A percentile compares a stretch with the other conserved stretches of the same genome.
These are phyloP conservation scores for Bipolaris cookei DNA, from an alignment of 2,329 filamentous ascomycete species.

Conservation along the genomic window DNA sequence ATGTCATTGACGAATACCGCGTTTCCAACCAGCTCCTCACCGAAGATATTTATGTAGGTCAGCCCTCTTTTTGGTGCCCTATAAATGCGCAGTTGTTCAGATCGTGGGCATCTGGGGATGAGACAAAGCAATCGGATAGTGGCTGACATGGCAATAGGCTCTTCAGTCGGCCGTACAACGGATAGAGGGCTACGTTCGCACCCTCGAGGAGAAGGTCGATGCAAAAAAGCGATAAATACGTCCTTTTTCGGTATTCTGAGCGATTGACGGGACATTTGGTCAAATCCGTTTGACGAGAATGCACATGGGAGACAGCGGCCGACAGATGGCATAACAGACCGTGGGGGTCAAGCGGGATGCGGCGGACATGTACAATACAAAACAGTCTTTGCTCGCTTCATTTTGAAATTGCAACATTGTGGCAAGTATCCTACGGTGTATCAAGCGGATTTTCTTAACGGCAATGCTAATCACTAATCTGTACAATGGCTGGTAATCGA, in stretches of 20 bases:
- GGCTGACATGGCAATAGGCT: slow-evolving; percentile 56
- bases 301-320: neutral
- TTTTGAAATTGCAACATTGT: slow-evolving; percentile 1
- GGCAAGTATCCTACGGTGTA: neutral
- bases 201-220: slow-evolving; percentile 80
- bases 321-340: neutral
- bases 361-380: slow-evolving; percentile 10
- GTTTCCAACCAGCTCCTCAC: slow-evolving; percentile 90
- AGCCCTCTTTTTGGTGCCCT: neutral
- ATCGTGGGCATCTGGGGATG: neutral
- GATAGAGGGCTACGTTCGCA: slow-evolving; percentile 81
- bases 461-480: neutral
- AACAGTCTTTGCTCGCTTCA: slow-evolving; percentile 5
- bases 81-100: neutral
- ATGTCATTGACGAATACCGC: slow-evolving; percentile 92
- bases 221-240: slow-evolving; percentile 39
- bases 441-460: neutral
- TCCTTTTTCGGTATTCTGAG: neutral
- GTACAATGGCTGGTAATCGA: neutral
- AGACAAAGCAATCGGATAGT: neutral
- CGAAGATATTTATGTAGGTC: slow-evolving; percentile 92
- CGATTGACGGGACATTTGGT: neutral
- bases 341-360: neutral
- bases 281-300: neutral
- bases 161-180: slow-evolving; percentile 86